Conservation (phyloP, 371 early-diverging fungal species). For the Actinomucor elegans region DNA sequence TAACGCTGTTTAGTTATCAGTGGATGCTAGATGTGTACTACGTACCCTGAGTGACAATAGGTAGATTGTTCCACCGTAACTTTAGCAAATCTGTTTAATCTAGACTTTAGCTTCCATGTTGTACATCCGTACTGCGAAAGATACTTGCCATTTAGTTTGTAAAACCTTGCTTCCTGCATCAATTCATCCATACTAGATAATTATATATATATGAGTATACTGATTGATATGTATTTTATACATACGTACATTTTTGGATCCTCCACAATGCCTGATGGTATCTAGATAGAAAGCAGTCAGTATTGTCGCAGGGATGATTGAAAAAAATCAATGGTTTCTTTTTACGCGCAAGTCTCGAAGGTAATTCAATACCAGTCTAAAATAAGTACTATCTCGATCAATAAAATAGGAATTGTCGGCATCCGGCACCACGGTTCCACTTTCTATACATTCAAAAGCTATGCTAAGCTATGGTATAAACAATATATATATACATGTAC, state of each 20-base stretch:
- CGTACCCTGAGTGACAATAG: constrained; percentile 35
- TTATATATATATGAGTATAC: no score
- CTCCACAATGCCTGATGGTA: constrained; percentile 30
- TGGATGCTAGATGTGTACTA: background rate
- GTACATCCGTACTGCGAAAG: background rate
- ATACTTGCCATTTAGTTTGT: constrained; percentile 27
- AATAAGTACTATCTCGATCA: constrained; percentile 46
- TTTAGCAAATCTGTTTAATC: constrained; percentile 22
- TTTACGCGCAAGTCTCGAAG: constrained; percentile 38
- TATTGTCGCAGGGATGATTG: no score
- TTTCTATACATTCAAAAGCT: background rate
- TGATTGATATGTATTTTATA: no score
- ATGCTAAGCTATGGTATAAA: background rate
- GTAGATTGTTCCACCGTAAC: constrained; percentile 29
- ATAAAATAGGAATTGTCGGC: constrained; percentile 46
- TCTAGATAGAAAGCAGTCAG: constrained; percentile 25
- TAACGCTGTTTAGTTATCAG: background rate
- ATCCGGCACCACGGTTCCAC: constrained; percentile 17
- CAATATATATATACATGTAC: background rate
- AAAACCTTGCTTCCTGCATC: constrained; percentile 44
- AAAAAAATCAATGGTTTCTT: no score
- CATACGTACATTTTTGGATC: constrained; percentile 42
- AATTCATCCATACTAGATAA: constrained; percentile 43
- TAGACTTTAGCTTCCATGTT: background rate
- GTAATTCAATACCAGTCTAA: constrained; percentile 41